Conservation (phyloP, 1,284 basidiomycete species). For the Leccinum pachyderme region DNA sequence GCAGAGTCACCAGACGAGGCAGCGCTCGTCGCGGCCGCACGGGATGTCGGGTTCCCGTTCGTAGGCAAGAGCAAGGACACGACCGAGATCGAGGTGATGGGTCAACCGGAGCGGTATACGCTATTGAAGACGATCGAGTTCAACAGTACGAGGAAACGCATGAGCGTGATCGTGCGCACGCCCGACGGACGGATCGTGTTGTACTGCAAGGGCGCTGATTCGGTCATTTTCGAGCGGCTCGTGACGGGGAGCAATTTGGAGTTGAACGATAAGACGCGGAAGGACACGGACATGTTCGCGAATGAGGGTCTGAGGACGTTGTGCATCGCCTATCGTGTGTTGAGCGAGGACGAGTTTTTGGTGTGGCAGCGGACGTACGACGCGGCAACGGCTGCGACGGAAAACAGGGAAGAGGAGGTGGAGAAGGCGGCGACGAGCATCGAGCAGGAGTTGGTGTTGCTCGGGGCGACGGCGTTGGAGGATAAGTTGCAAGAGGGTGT, state of each 20-base stretch:
- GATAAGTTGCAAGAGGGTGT: conserved; percentile 98
- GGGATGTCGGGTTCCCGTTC: conserved; percentile 94
- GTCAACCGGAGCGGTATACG: conserved; percentile 80
- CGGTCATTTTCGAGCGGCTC: conserved; percentile 88
- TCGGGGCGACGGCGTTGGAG: conserved; percentile 95
- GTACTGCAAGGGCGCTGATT: conserved; percentile 97
- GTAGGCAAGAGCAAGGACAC: conserved; percentile 71
- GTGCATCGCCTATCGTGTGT: conserved; percentile 81
- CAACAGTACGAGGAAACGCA: conserved; percentile 90
- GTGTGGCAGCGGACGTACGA: conserved; percentile 85
- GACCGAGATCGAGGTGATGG: conserved; percentile 90
- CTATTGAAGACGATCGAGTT: conserved; percentile 87
- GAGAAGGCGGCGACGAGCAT: conserved; percentile 88
- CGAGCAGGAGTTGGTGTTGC: conserved; percentile 78
- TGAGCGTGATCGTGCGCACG: conserved; percentile 86
- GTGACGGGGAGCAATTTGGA: conserved; percentile 68
- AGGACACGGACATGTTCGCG: conserved; percentile 92
- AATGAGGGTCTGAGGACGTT: conserved; percentile 91
- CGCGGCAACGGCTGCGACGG: conserved; percentile 70
- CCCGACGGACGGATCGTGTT: conserved; percentile 81
- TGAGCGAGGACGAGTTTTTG: conserved; percentile 83
- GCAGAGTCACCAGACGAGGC: conserved; percentile 96
- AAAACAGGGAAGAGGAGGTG: conserved; percentile 86
- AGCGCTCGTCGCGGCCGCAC: conserved; percentile 87
- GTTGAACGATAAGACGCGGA: conserved; percentile 76